Evolutionary conservation across 192 early-diverging fungal genomes (phyloP).

Genomic region (Umbelopsis vinacea): DNA sequence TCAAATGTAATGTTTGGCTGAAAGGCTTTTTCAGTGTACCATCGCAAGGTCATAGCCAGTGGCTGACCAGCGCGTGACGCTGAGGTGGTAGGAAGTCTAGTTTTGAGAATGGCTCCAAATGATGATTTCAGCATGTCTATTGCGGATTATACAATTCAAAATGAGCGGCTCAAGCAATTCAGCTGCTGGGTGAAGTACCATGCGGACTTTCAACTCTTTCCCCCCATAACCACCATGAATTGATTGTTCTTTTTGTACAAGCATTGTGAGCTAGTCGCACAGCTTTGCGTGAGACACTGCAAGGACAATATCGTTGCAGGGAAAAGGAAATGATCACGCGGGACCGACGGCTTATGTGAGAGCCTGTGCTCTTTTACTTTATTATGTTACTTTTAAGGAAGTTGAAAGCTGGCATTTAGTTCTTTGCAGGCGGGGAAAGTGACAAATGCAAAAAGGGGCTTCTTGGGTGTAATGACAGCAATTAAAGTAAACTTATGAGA

Average conservation of each 20-base stretch:
- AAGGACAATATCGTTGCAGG: too few relatives aligned
- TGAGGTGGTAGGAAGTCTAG: not conserved
- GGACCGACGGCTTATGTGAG: too few relatives aligned
- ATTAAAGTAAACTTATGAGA: too few relatives aligned
- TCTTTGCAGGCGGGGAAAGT: too few relatives aligned
- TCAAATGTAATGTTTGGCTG: constrained; percentile 4
- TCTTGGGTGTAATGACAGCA: too few relatives aligned
- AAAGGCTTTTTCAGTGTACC: not conserved
- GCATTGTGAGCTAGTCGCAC: not conserved
- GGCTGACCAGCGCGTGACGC: not conserved
- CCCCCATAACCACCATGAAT: not conserved
- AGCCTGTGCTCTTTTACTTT: too few relatives aligned
- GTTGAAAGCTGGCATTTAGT: too few relatives aligned
- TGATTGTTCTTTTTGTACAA: not conserved
- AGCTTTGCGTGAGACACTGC: too few relatives aligned
- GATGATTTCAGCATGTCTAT: not conserved
- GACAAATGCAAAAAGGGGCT: too few relatives aligned
- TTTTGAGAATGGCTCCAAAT: not conserved
- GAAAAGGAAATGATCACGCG: too few relatives aligned
- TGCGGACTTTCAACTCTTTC: not conserved
- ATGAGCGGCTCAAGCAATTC: not conserved
- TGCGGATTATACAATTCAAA: not conserved
- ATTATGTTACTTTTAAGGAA: too few relatives aligned
- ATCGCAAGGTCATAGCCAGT: not conserved
- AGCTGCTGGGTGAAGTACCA: not conserved